Evolutionary conservation across 257 asterid species (phyloP).

Genomic region (Paulownia fortunei): DNA sequence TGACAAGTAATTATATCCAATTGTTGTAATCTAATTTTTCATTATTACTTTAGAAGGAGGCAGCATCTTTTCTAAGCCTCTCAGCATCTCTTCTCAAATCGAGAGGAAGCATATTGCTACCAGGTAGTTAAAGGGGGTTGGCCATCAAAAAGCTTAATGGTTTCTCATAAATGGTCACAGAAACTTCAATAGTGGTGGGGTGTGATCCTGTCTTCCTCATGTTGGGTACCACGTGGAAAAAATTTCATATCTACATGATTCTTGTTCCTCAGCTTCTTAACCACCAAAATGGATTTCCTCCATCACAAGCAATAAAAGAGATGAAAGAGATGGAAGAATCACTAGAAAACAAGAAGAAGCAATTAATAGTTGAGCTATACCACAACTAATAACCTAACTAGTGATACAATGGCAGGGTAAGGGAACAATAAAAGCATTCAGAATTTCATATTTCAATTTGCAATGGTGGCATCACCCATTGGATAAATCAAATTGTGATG

Average conservation of each 20-base stretch:
- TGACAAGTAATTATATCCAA: neutral
- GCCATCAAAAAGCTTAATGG: slow-evolving; percentile 17
- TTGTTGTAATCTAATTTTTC: neutral
- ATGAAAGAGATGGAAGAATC: slow-evolving; percentile 5
- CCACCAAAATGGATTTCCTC: slow-evolving; percentile 11
- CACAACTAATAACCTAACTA: neutral
- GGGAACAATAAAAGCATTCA: slow-evolving; percentile 5
- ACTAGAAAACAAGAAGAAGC: slow-evolving; percentile 7
- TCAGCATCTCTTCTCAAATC: slow-evolving; percentile 20
- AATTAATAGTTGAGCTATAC: slow-evolving; percentile 10
- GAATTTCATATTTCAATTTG: slow-evolving; percentile 25
- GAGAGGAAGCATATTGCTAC: slow-evolving; percentile 4
- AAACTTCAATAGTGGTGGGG: slow-evolving; percentile 11
- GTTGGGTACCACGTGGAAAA: neutral
- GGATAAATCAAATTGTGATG: slow-evolving; percentile 13
- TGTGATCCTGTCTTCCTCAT: neutral
- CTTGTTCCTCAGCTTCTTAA: slow-evolving; percentile 33
- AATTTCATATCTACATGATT: neutral
- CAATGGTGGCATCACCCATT: neutral
- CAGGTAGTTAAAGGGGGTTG: slow-evolving; percentile 18
- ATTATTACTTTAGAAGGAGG: slow-evolving; percentile 11
- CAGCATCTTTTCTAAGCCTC: neutral
- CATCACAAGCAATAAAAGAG: slow-evolving; percentile 18
- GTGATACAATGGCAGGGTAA: slow-evolving; percentile 9
- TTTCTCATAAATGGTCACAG: slow-evolving; percentile 21